Base-by-base conservation (phyloP, 352 stramenopile species). In the Globisporangium spinosum region DNA sequence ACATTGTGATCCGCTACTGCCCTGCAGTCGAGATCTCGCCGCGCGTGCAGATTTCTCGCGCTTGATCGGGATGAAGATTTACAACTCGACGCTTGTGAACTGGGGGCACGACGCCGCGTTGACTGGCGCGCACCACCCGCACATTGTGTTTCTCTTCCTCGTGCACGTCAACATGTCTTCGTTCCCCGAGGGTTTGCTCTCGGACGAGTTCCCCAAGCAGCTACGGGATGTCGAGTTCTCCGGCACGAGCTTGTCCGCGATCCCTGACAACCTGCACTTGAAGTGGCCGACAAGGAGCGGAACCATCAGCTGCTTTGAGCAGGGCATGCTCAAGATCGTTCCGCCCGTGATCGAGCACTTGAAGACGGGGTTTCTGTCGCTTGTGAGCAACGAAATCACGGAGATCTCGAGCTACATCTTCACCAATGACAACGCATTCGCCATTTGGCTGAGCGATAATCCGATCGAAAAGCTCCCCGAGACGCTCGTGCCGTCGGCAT, bases 1-100 rank as follows among this genome's bases (percentile, higher is more conserved):
- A 75, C 3, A 55, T 89, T 15, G 64, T 76, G 10, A 67, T 87
- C 10, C 75, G 76, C 8, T 75, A 90, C 34, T 89, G 78, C 29
- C 51, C 67, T 0, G 45, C 34, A 3, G 40, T 89, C 2, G 75
- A 87, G 35, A 68, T 87, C 12, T 60, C 71, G 1, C 27, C 58
- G 0, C 54, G 58, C 1, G 22, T 89, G 1, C 56, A 74, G 2
- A 62, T 2, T 85, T 89, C 62, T 72, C 59, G 1, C 53, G 58
- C 1, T 62, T 87, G 1, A 58, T 80, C 22, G 60, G 72, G 1
- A 32, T 84, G 1, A 82, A 83, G 54, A 64, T 82, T 23, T 84
- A 80, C 65, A 85, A 84, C 53, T 76, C 76, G 3, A 83, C 74
- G 7, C 70, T 88, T 8, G 29, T n/a, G 0, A 58, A 40, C 6